These are phyloP conservation scores for Sutorius australiensis DNA, from an alignment of 768 basidiomycete genomes.

Conservation along the genomic window DNA sequence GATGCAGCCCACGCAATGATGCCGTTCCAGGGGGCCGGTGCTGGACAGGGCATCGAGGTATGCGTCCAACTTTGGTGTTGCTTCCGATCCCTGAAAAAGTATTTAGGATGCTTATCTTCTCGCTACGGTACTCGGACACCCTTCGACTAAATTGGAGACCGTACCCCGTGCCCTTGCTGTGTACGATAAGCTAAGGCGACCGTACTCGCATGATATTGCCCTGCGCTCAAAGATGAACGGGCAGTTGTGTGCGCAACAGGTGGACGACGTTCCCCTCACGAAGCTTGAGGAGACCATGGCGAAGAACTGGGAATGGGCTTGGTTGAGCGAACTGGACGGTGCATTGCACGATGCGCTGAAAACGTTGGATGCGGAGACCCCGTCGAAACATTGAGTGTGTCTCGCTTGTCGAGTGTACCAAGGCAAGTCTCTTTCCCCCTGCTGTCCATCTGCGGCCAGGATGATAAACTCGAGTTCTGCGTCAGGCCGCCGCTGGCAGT, in stretches of 20 bases:
- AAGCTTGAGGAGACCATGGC: constrained; percentile 41
- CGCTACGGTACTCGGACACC: constrained; percentile 43
- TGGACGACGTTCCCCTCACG: constrained; percentile 28
- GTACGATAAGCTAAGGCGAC: constrained; percentile 50
- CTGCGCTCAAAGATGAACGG: constrained; percentile 20
- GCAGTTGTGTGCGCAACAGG: constrained; percentile 16
- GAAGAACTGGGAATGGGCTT: constrained; percentile 57
- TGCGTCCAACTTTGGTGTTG: neutral
- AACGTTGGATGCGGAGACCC: constrained; percentile 8
- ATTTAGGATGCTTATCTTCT: constrained; percentile 36
- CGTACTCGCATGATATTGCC: constrained; percentile 38
- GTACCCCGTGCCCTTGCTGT: constrained; percentile 41
- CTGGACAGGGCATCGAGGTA: constrained; percentile 43
- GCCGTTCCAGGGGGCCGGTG: constrained; percentile 44
- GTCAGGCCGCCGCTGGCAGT: neutral
- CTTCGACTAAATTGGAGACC: constrained; percentile 30
- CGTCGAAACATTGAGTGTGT: neutral
- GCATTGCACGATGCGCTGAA: constrained; percentile 16
- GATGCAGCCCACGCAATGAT: constrained; percentile 44
- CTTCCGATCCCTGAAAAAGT: neutral
- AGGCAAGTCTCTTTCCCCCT: neutral
- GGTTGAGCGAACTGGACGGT: constrained; percentile 23
- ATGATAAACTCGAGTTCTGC: too few species aligned
- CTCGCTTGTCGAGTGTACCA: neutral
- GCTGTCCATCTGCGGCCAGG: neutral